Evolutionary conservation across 306 rosid genomes (phyloP), one percentile per base, ranked within the genome.

Genomic region (Myrica gale): DNA sequence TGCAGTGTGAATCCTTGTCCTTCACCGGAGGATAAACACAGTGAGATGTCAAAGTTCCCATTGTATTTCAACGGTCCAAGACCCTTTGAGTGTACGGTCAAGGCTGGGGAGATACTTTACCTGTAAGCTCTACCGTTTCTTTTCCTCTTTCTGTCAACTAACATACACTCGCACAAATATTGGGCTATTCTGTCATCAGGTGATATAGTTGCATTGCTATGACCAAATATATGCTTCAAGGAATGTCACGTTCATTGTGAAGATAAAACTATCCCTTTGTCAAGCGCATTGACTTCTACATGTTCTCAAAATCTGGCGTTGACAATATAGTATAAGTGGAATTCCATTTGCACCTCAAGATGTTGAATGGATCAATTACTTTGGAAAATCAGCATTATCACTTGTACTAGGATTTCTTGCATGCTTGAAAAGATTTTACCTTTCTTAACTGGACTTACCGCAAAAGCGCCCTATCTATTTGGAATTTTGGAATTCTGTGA

Each of bases 41-140:
- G 73, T 2, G 89, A 85, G 76, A 76, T 82, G 48, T 74, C 85
- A 7, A 85, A 82, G 69, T 90, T 85, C 45, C 96, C 96, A 1
- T 70, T 89, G 71, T 90, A 80, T 65, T 90, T 93, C 77, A 76
- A 84, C 13, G 91, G 92, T 15, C 91, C 94, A n/a, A 79, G 56
- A 69, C 92, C 92, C 0, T 87, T 93, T 53, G 60, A 82, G 79
- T 90, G 92, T 74, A 89, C 92, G 0, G 78, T 90, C 43, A 90
- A 89, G 78, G 92, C 98, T 21, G 98, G 94, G 20, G 92, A 93
- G 84, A 84, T 93, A 80, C 96, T 93, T 48, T 93, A 89, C 87
- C 78, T 89, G 98, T 90, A 81, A 83, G 90, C 54, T 82, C 65
- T 43, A 21, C 58, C 46, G 62, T 61, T 26, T 60, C 50, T 47